Base-by-base conservation (phyloP, 148 eudicot species). In the Talinum fruticosum region DNA sequence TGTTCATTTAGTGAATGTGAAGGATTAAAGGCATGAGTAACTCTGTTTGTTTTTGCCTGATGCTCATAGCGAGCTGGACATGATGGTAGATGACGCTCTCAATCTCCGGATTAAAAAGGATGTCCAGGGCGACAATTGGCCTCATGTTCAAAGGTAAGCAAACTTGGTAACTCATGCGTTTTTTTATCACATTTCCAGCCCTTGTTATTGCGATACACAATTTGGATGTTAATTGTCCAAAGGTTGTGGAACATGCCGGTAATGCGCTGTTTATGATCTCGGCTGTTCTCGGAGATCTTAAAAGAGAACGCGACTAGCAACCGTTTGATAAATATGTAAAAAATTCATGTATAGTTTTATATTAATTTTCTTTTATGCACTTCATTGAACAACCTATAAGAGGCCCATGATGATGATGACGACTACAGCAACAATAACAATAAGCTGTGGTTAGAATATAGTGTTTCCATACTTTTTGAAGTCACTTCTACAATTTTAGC, bases 71-170 rank as follows among this genome's bases (percentile, higher is more conserved):
- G 28, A 59, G 64, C 64, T 59, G 29, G 64, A 59, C 28, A 59
- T 59, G 26, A 59, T 59, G 64, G 29, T 24, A 59, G 64, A 59
- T 7, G 18, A 59, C 28, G n/a, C n/a, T n/a, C n/a, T n/a, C n/a
- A 24, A 0, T 41, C 21, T 51, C 14, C 64, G 13, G 64, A 23
- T 59, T 24, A 24, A 59, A 24, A 34, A 71, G 71, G 70, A 71
- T 71, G 59, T 59, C 61, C 80, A 8, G 18, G 75, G 70, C 33
- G 75, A 41, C 69, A 33, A 57, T 45, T 30, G 44, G 72, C 65
- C n/a, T 49, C 73, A 67, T 71, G 54, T 45, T 64, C 44, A 29
- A 62, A 78, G 81, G 81, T 76, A 78, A 78, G 81, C 81, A 24
- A 77, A 69, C 79, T 77, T 19, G 79, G 79, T 69, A 69, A 66